Evolutionary conservation across 164 flowering plant genomes (phyloP), one percentile per base, ranked within the genome.

Genomic region (Magnolia kwangsiensis): DNA sequence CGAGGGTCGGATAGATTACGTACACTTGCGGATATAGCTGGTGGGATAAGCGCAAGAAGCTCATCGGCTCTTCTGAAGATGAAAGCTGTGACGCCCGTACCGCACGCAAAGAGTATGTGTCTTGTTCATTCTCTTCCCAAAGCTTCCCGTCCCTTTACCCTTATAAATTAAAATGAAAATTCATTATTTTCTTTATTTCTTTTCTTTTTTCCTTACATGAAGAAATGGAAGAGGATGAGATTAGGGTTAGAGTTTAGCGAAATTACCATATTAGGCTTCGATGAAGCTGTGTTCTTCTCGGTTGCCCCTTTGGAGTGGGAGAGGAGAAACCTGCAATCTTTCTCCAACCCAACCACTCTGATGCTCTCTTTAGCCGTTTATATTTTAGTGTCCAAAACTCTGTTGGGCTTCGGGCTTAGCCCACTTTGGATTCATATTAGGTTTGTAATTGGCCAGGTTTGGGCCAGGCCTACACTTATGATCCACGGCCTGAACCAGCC

Each of bases 21-120:
- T 51, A 94, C 98, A 92, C 74, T 85, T 92, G 79, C 96, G 84
- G 85, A 79, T 83, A 74, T 96, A 92, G 23, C 88, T 88, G 6
- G 96, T 86, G 8, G 98, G 97, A 74, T 79, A 94, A 59, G 81
- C 98, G 70, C 98, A 94, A 45, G 98, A 92, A 27, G 89, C 76
- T 80, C 98, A 94, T n/a, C 97, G 87, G 79, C 97, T 92, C 91
- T 94, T 92, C 92, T 94, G 95, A 31, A 94, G 91, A 73, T 91
- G 98, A 77, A 92, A 94, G 78, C 98, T 37, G 3, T 0, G 45
- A 2, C 45, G 45, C 45, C 45, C 45, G 45, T 7, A 37, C 4
- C 45, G 45, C 45, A 37, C 7, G 45, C 45, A 37, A 7, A 37
- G 45, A 0, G 45, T 37, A 4, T 31, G 45, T 5, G 96, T 94